phyloP scores from a whole-genome alignment of 495 filamentous ascomycete species.

The Penicillium bialowiezense region DNA sequence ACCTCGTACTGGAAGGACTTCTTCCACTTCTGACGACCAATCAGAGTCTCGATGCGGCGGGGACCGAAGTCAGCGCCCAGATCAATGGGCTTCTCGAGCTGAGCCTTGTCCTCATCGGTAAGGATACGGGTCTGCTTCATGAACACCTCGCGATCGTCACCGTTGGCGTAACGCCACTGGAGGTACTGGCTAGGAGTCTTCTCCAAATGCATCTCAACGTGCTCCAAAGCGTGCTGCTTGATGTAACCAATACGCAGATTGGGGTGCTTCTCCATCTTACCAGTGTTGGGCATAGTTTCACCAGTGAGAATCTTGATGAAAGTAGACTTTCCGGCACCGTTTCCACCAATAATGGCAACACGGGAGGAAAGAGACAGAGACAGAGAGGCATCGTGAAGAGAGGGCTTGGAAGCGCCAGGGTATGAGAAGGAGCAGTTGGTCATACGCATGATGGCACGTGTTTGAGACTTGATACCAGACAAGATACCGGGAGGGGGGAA shows the following conservation, averaged over 20 bases:
- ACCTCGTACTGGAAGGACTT: slow-evolving; percentile 99
- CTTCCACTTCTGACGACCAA: slow-evolving; percentile 98
- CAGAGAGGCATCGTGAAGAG: slow-evolving; percentile 80
- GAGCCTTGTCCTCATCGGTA: slow-evolving; percentile 76
- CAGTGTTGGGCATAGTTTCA: slow-evolving; percentile 80
- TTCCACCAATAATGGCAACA: slow-evolving; percentile 92
- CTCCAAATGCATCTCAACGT: slow-evolving; percentile 99
- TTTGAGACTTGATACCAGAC: slow-evolving; percentile 90
- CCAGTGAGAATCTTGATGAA: slow-evolving; percentile 98
- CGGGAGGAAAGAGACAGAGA: slow-evolving; percentile 86
- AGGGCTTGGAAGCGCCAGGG: slow-evolving; percentile 79
- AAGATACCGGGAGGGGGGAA: slow-evolving; percentile 95
- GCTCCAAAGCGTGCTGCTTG: slow-evolving; percentile 98
- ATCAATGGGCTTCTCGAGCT: slow-evolving; percentile 87
- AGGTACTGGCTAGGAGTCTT: slow-evolving; percentile 99
- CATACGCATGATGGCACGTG: slow-evolving; percentile 94
- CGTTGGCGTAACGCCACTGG: slow-evolving; percentile 97
- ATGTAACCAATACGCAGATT: slow-evolving; percentile 99
- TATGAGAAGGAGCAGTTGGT: slow-evolving; percentile 87
- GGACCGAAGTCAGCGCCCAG: slow-evolving; percentile 75
- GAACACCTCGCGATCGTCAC: slow-evolving; percentile 93
- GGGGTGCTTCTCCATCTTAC: slow-evolving; percentile 96
- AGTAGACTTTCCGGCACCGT: slow-evolving; percentile 98
- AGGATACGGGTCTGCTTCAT: slow-evolving; percentile 96
- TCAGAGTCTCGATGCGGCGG: slow-evolving; percentile 79